Base-by-base conservation (phyloP, 2,329 filamentous ascomycete species). In the Talaromyces sp. region DNA sequence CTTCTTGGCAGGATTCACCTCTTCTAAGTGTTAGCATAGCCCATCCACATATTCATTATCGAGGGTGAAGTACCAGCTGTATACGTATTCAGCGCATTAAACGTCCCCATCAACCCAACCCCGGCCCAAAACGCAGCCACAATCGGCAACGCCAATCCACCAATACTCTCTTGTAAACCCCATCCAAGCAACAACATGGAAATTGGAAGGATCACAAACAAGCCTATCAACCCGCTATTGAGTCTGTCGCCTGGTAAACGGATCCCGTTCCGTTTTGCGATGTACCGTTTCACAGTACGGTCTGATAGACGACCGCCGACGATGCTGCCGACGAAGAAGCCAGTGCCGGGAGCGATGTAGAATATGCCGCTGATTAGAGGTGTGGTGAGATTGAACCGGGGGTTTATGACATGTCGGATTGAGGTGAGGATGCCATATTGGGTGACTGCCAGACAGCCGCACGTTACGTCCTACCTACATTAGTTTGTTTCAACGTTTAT, bases 61-160 rank as follows among this genome's bases (percentile, higher is more conserved):
- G n/a, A 11, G 10, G 45, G 10, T 13, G 3, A 69, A 69, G 59
- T 54, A 75, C 75, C 75, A 63, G 75, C 74, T 10, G 71, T 69
- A 69, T 95, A 93, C 0, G 90, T 91, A 74, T 93, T 93, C 69
- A 93, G 75, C 27, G 84, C 86, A 3, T 90, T 90, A 72, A 92
- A 93, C 68, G 88, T 89, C 69, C 91, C 90, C 52, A 92, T 80
- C 73, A 93, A 86, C 0, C 87, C 89, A 0, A 91, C 82, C 1
- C 90, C 90, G 65, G 92, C 89, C 15, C 89, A 70, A 73, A 93
- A 93, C 77, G 92, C 88, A 73, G 86, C 85, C 8, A 92, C 84
- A 15, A 92, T 88, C 0, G 90, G 90, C 9, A 81, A 70, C 3
- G 83, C 79, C 62, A 87, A 80, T 0, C 85, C 86, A 0, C 86